Evolutionary conservation across 768 basidiomycete species (phyloP), one percentile per base, ranked within the genome.

Genomic region (Mycena latifolia): DNA sequence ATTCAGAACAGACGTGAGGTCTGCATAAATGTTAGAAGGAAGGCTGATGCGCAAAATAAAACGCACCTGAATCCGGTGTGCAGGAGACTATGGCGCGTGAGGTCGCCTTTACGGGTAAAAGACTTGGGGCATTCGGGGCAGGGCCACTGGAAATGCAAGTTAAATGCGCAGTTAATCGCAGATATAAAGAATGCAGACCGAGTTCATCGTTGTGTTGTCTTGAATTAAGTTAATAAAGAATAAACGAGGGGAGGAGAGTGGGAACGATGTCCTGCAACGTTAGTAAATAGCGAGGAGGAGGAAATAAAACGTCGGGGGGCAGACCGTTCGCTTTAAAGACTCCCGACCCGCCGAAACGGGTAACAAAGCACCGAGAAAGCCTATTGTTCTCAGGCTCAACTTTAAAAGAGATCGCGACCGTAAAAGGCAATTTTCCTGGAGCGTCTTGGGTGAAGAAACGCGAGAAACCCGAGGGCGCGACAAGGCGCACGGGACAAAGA

Each of bases 81-180:
- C 24, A 84, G 72, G 24, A 73, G 67, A 55, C 79, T 65, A 69
- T 93, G 92, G 64, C 91, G 86, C 46, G 78, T 84, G 39, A 88
- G 82, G 72, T 92, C 91, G 24, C 85, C 85, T 73, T 84, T 86
- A 50, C 89, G 85, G 5, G 74, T 70, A 71, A 92, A 91, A 31
- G 70, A 57, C 69, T 84, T 89, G 7, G 48, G 28, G 77, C 89
- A 92, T 56, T 75, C 67, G 37, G 73, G 37, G 72, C 87, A 88
- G 53, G 62, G 61, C 74, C 75, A 80, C 81, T 84, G 33, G 35
- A 37, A 5, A 31, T 31, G 5, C 3, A 47, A 1, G n/a, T 54
- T 48, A 37, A 48, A 24, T 29, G 27, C 8, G 2, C 20, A 22
- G 10, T 20, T 5, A 46, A n/a, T n/a, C n/a, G 37, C 6, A 43